Conservation (phyloP, 176 grass and related monocot species). For the Eleusine indica region DNA sequence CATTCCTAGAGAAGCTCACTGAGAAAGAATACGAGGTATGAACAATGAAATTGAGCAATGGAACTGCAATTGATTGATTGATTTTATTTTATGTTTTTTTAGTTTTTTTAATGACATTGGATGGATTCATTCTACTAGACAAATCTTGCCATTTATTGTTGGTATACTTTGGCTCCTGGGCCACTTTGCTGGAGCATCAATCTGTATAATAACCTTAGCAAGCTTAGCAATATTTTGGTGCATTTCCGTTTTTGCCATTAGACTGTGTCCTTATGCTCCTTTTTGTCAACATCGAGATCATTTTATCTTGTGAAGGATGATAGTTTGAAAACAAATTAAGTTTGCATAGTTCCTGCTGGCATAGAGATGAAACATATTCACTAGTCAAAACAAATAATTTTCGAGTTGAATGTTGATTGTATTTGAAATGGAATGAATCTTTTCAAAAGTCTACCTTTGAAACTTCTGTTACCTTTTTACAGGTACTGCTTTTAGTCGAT, state of each 20-base stretch:
- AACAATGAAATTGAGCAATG: neutral
- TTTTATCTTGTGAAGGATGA: neutral
- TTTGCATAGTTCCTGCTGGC: neutral
- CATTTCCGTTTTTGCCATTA: neutral
- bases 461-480: conserved; percentile 22
- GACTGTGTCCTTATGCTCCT: neutral
- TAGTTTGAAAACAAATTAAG: neutral
- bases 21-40: conserved; percentile 93
- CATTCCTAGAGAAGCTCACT: conserved; percentile 83
- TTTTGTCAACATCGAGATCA: neutral
- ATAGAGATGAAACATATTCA: neutral
- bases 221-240: neutral
- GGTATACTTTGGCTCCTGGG: neutral
- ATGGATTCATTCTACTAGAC: neutral
- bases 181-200: neutral
- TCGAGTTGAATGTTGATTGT: neutral
- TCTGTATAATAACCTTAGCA: neutral
- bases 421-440: neutral
- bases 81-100: neutral
- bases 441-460: neutral
- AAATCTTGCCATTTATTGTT: neutral
- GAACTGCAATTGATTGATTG: neutral
- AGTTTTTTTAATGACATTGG: neutral
- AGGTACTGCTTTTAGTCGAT: conserved; percentile 96
- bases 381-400: neutral